Evolutionary conservation across 73 alveolate species (phyloP).

Genomic region (Halteria grandinella): DNA sequence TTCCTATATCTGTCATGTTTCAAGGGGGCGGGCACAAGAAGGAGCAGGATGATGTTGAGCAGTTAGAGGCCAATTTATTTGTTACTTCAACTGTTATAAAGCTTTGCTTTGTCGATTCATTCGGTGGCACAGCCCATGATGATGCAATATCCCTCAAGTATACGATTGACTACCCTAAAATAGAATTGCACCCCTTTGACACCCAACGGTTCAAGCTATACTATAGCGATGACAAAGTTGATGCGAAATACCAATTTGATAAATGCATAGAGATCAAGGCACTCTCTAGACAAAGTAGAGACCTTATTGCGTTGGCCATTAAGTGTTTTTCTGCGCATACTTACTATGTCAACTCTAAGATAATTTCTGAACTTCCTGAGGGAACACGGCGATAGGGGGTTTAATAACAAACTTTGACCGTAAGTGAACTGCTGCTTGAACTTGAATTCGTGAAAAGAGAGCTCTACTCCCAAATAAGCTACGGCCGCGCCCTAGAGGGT

Average conservation of each 20-base stretch:
- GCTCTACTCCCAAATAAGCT: constrained; percentile 53
- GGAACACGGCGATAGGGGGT: constrained; percentile 2
- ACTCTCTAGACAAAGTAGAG: constrained; percentile 59
- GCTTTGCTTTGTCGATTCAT: constrained; percentile 27
- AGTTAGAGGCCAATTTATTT: constrained; percentile 22
- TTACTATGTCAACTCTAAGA: constrained; percentile 56
- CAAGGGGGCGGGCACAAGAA: constrained; percentile 11
- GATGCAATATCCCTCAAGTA: constrained; percentile 56
- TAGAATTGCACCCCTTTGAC: constrained; percentile 62
- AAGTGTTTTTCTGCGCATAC: constrained; percentile 67
- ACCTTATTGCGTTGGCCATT: constrained; percentile 62
- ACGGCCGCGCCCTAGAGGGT: constrained; percentile 39
- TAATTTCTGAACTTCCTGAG: constrained; percentile 30
- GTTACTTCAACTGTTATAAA: constrained; percentile 48
- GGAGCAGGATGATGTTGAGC: neutral
- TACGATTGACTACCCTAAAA: constrained; percentile 70
- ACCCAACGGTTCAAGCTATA: constrained; percentile 47
- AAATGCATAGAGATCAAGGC: constrained; percentile 63
- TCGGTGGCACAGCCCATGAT: constrained; percentile 54
- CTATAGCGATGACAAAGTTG: constrained; percentile 49
- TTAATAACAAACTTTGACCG: too few species aligned
- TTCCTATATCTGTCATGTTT: constrained; percentile 54
- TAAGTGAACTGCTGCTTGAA: constrained; percentile 54
- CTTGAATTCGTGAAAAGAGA: constrained; percentile 71
- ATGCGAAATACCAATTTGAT: constrained; percentile 47